A percentile compares a stretch with the other conserved stretches of the same genome.
Conservation (phyloP, 768 basidiomycete genomes). For the Phylloporus arenicola region DNA sequence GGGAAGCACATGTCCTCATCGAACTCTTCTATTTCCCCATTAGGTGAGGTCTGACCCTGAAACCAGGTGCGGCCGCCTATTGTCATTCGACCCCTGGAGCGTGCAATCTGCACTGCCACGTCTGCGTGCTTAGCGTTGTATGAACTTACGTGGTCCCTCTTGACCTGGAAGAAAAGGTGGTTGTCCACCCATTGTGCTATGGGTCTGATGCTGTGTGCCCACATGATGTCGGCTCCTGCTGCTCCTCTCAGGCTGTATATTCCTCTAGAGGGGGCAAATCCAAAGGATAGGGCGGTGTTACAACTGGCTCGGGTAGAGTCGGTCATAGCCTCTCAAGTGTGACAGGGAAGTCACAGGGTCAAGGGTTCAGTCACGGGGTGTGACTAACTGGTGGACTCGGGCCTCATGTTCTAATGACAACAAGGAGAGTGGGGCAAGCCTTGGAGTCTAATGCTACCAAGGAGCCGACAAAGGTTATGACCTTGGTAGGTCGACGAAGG, state of each 20-base stretch:
- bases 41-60: rapidly evolving
- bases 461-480: too few species aligned
- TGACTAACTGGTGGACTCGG: too few species aligned
- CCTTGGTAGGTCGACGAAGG: too few species aligned
- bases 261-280: background rate
- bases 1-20: constrained; percentile 2
- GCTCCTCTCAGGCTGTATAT: constrained; percentile 7
- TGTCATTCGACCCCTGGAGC: background rate
- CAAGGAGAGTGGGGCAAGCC: too few species aligned
- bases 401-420: too few species aligned
- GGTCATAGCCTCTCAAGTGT: too few species aligned
- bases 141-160: background rate
- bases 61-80: constrained; percentile 5
- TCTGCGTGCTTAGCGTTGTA: background rate
- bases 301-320: too few species aligned
- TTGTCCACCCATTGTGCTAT: constrained; percentile 1
- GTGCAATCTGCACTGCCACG: too few species aligned
- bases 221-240: constrained; percentile 4
- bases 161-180: constrained; percentile 6
- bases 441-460: too few species aligned
- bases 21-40: background rate
- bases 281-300: background rate
- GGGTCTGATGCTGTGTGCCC: background rate
- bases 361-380: too few species aligned
- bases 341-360: too few species aligned